Conservation (phyloP, 2,329 filamentous ascomycete genomes). For the Myotisia sp. region DNA sequence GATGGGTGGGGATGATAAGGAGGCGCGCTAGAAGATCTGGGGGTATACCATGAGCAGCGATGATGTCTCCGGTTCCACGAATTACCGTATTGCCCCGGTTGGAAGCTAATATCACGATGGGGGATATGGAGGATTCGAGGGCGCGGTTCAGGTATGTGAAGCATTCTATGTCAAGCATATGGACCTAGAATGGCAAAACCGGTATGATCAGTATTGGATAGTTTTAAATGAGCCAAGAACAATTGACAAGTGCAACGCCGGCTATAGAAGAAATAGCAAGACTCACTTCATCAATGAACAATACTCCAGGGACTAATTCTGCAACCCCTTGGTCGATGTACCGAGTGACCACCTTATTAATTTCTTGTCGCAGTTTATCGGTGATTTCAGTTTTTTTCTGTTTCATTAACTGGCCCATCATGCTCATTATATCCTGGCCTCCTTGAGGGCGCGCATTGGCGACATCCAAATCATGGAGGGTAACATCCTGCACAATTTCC, state of each 20-base stretch:
- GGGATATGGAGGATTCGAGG: slow-evolving; percentile 86
- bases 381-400: slow-evolving; percentile 99
- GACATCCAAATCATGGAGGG: slow-evolving; percentile 88
- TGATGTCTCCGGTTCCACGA: slow-evolving; percentile 63
- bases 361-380: slow-evolving; percentile 86
- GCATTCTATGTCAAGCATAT: slow-evolving; percentile 99
- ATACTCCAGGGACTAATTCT: slow-evolving; percentile 90
- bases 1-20: slow-evolving; percentile 87
- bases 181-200: slow-evolving; percentile 53
- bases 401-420: slow-evolving; percentile 99
- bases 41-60: slow-evolving; percentile 84
- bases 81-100: slow-evolving; percentile 92
- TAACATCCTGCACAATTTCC: slow-evolving; percentile 97
- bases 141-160: slow-evolving; percentile 98
- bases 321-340: slow-evolving; percentile 98
- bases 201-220: slow-evolving; percentile 14
- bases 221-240: background rate
- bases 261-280: background rate
- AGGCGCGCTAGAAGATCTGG: slow-evolving; percentile 85
- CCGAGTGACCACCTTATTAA: slow-evolving; percentile 98
- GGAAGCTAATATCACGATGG: slow-evolving; percentile 92
- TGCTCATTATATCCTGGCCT: slow-evolving; percentile 98
- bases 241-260: too few species aligned
- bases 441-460: slow-evolving; percentile 91
- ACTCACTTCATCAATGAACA: slow-evolving; percentile 93